A percentile compares a stretch with the other conserved stretches of the same genome.
Conservation (phyloP, 148 eudicot species). For the Limonium bicolor region DNA sequence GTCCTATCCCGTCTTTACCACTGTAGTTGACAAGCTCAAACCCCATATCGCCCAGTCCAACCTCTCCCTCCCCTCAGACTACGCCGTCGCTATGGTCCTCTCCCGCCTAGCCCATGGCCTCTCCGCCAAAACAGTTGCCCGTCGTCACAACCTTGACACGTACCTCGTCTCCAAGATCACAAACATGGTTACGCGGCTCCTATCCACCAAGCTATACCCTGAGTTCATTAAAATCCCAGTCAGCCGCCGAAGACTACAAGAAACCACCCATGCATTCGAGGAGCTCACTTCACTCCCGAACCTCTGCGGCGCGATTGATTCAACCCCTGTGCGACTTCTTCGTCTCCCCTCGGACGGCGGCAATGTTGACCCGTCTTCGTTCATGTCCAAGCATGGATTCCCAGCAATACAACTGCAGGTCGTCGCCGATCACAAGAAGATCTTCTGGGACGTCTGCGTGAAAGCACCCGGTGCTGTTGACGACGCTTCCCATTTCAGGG, state of each 20-base stretch:
- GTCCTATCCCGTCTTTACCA: constrained; percentile 78
- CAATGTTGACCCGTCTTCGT: constrained; percentile 19
- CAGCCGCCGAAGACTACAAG: constrained; percentile 46
- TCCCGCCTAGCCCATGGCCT: constrained; percentile 56
- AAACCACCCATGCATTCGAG: constrained; percentile 54
- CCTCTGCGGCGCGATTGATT: constrained; percentile 69
- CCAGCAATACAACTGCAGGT: constrained; percentile 71
- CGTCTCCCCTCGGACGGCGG: constrained; percentile 21
- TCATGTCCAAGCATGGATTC: constrained; percentile 26
- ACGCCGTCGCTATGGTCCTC: constrained; percentile 91
- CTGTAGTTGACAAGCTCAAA: constrained; percentile 64
- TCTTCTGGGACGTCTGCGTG: constrained; percentile 96
- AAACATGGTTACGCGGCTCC: constrained; percentile 83
- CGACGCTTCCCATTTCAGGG: constrained; percentile 80
- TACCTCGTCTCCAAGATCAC: constrained; percentile 82
- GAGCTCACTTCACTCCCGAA: constrained; percentile 58
- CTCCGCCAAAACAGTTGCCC: constrained; percentile 44
- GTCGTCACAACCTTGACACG: constrained; percentile 63
- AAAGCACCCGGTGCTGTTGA: constrained; percentile 78
- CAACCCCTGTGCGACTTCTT: constrained; percentile 26
- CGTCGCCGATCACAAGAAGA: constrained; percentile 83
- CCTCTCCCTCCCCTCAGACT: constrained; percentile 79
- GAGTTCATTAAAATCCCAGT: constrained; percentile 86
- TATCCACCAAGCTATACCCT: constrained; percentile 76
- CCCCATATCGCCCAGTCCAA: constrained; percentile 64